These are phyloP conservation scores for Hypoxylon perforatum DNA, from an alignment of 495 filamentous ascomycete genomes.

Conservation along the genomic window DNA sequence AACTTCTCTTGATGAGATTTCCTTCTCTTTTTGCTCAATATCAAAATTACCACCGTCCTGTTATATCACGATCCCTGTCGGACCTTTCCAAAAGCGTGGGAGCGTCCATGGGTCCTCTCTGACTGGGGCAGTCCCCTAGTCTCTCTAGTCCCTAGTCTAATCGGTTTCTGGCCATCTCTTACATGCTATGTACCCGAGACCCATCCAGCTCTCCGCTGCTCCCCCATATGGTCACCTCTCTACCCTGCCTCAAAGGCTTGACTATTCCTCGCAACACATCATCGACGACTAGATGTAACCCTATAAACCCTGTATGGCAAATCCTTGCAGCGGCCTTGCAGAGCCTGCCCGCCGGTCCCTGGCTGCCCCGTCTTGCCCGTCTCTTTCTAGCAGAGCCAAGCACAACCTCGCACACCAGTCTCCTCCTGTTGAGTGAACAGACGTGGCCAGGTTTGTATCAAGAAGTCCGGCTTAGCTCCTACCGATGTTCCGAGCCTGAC, in stretches of 20 bases:
- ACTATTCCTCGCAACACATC: conserved; percentile 51
- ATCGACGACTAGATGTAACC: conserved; percentile 60
- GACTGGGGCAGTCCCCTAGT: conserved; percentile 44
- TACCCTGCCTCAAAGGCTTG: conserved; percentile 37
- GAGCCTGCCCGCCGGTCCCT: conserved; percentile 49
- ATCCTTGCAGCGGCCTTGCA: conserved; percentile 52
- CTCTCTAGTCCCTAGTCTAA: conserved; percentile 41
- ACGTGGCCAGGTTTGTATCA: conserved; percentile 62
- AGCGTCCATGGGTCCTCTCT: conserved; percentile 38
- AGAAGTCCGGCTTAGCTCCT: conserved; percentile 63
- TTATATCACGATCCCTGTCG: conserved; percentile 47
- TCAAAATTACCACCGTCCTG: conserved; percentile 47
- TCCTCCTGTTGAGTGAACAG: conserved; percentile 54
- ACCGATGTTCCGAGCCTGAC: conserved; percentile 61
- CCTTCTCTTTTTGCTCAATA: conserved; percentile 37
- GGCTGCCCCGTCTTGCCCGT: conserved; percentile 46
- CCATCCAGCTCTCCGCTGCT: conserved; percentile 46
- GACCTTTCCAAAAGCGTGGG: conserved; percentile 47
- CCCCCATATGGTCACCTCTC: conserved; percentile 44
- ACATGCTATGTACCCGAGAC: conserved; percentile 44
- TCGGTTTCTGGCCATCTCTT: conserved; percentile 46
- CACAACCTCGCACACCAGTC: conserved; percentile 57
- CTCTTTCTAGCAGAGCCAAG: conserved; percentile 57
- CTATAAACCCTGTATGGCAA: conserved; percentile 49
- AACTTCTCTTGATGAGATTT: conserved; percentile 26